Conservation (phyloP, 2,329 filamentous ascomycete genomes). For the Nemania sp. region DNA sequence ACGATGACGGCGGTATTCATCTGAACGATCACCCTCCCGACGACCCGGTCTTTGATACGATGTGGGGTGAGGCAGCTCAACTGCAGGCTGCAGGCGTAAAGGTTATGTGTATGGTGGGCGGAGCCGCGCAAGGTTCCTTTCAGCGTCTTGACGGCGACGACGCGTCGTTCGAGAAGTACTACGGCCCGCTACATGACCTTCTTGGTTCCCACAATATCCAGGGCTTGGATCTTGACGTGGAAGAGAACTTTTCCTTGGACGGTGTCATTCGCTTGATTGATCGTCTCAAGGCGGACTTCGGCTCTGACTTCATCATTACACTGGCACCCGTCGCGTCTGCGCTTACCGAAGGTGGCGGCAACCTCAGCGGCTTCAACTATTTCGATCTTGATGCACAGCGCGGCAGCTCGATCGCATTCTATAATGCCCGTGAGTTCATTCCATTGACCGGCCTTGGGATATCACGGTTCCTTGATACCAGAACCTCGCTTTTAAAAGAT, state of each 20-base stretch:
- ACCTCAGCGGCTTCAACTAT: conserved; percentile 84
- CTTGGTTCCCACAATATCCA: conserved; percentile 65
- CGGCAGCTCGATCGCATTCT: conserved; percentile 73
- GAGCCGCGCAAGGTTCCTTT: conserved; percentile 60
- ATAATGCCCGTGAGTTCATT: conserved; percentile 64
- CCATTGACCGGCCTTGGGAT: background rate
- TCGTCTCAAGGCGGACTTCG: conserved; percentile 70
- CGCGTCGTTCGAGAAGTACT: conserved; percentile 68
- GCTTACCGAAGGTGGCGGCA: conserved; percentile 55
- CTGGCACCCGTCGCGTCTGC: conserved; percentile 82
- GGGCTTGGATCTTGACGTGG: conserved; percentile 77
- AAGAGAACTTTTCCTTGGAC: conserved; percentile 71
- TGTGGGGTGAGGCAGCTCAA: conserved; percentile 78
- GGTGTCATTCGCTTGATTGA: conserved; percentile 70
- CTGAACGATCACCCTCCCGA: conserved; percentile 79
- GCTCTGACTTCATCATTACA: conserved; percentile 72
- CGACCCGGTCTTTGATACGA: conserved; percentile 66
- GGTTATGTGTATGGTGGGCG: conserved; percentile 64
- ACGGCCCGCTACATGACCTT: conserved; percentile 67
- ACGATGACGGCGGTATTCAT: conserved; percentile 65
- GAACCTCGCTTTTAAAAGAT: background rate
- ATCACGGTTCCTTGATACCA: background rate
- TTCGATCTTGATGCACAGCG: conserved; percentile 69
- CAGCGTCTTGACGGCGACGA: conserved; percentile 57
- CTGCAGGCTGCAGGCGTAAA: conserved; percentile 76